Evolutionary conservation across 371 early-diverging fungal genomes (phyloP).

Genomic region (Rhizopus sp.): DNA sequence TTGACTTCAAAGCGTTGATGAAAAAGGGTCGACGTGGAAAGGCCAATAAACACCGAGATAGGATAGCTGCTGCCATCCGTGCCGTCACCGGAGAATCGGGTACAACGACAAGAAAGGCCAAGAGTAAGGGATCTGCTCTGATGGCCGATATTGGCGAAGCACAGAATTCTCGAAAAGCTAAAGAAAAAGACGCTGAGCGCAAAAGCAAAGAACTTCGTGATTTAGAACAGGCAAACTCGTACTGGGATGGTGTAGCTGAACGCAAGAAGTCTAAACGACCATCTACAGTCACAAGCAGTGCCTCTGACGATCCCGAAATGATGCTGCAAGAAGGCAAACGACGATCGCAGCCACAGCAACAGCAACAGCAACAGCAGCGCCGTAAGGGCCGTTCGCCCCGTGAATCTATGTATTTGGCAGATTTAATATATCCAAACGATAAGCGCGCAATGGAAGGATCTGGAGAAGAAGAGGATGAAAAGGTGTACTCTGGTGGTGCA

Average conservation of each 20-base stretch:
- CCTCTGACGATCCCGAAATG: conserved; percentile 25
- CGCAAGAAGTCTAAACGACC: conserved; percentile 30
- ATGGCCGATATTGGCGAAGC: conserved; percentile 69
- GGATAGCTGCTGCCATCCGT: conserved; percentile 48
- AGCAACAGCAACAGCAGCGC: conserved; percentile 5
- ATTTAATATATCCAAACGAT: conserved; percentile 7
- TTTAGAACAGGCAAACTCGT: conserved; percentile 43
- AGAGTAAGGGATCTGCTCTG: conserved; percentile 64
- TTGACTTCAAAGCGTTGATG: conserved; percentile 78
- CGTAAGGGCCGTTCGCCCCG: conserved; percentile 37
- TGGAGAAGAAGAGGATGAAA: conserved; percentile 32
- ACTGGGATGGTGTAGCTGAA: conserved; percentile 45
- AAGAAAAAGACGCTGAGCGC: conserved; percentile 48
- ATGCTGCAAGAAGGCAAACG: conserved; percentile 7
- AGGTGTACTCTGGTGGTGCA: conserved; percentile 29
- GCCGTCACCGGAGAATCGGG: conserved; percentile 38
- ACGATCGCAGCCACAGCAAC: neutral
- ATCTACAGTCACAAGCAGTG: conserved; percentile 10
- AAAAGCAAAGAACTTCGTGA: conserved; percentile 45
- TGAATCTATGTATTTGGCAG: conserved; percentile 6
- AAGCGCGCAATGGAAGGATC: neutral
- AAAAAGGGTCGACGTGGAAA: conserved; percentile 57
- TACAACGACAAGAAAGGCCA: conserved; percentile 37
- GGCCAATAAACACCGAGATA: conserved; percentile 38
- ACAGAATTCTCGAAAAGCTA: conserved; percentile 49